Evolutionary conservation across 179 eudicot genomes (phyloP), one percentile per base, ranked within the genome.

Genomic region (Vitellaria paradoxa): DNA sequence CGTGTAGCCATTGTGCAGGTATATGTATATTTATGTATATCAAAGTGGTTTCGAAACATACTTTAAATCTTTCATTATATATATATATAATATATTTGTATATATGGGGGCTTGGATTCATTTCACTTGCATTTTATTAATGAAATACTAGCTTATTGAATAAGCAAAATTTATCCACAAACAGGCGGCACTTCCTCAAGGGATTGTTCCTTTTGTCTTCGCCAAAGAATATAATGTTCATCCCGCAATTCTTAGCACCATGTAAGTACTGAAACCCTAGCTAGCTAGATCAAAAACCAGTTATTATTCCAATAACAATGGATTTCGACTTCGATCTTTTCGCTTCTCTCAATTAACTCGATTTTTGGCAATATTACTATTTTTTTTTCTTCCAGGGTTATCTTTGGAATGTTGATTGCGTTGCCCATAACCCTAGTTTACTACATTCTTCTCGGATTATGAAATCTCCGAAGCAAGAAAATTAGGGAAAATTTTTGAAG

Each of bases 1-100:
- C 93, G 88, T 8, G 70, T 91, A 6, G 96, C 98, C 15, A 94
- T 94, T 74, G 98, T 94, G 18, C 98, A 94, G 98, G 98, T 92
- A 72, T 49, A 60, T 24, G 47, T 53, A 7, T 4, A 49, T 49
- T 14, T 3, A 21, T 18, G 0, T 15, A 1, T 13, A 6, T 17
- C 26, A 10, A 12, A 18, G 2, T 30, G 37, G 37, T 30, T 30
- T 30, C 37, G 37, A 30, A 30, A 7, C 37, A 30, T 65, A 65
- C 18, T 26, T 65, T n/a, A n/a, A n/a, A n/a, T n/a, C n/a, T n/a
- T n/a, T n/a, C n/a, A n/a, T n/a, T n/a, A n/a, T n/a, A n/a, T n/a
- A n/a, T n/a, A n/a, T n/a, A n/a, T n/a, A n/a, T n/a, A n/a, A n/a
- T n/a, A n/a, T n/a, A n/a, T n/a, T n/a, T n/a, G n/a, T n/a, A n/a